Base-by-base conservation (phyloP, 768 basidiomycete genomes). In the Suillus discolor region DNA sequence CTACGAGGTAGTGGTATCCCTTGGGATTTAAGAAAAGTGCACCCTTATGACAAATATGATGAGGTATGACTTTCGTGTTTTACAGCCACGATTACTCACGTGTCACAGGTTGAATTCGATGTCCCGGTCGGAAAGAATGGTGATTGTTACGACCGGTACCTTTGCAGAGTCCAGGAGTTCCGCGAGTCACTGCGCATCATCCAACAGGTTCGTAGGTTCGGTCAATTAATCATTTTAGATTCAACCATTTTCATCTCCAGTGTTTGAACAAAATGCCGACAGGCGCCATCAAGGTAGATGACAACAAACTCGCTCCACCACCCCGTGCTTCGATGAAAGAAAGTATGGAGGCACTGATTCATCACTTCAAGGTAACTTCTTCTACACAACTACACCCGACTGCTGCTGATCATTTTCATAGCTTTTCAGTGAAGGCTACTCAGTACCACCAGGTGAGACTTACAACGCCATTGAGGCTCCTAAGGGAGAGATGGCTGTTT, bases 311-410 rank as follows among this genome's bases (percentile, higher is more conserved):
- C 65, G 93, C 93, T 1, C 95, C 97, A 28, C 97, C 97, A 36
- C 96, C 97, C 16, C 90, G 97, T 65, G 96, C 97, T 0, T 90
- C 90, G 64, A 99, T 99, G 97, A 99, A 99, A 81, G 97, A 99
- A 82, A 94, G 90, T 79, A 98, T 98, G 96, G 96, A 98, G 79
- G 88, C 91, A 7, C 85, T 98, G 64, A 98, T 99, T 71, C 97
- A 99, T 76, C 97, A 99, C 82, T 98, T 99, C 84, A 99, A 99
- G 84, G 93, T 87, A 66, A 18, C 61, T 55, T 16, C 54, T 31
- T 2, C 44, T 1, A n/a, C 25, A 25, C 28, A 16, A 31, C 42
- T 18, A 15, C 23, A 51, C 20, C 41, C 13, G 12, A 12, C 5
- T 23, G 20, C 25, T 45, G 25, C 59, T 69, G 1, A 74, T 49